Conservation (phyloP, 768 basidiomycete genomes). For the Chalciporus chontae region DNA sequence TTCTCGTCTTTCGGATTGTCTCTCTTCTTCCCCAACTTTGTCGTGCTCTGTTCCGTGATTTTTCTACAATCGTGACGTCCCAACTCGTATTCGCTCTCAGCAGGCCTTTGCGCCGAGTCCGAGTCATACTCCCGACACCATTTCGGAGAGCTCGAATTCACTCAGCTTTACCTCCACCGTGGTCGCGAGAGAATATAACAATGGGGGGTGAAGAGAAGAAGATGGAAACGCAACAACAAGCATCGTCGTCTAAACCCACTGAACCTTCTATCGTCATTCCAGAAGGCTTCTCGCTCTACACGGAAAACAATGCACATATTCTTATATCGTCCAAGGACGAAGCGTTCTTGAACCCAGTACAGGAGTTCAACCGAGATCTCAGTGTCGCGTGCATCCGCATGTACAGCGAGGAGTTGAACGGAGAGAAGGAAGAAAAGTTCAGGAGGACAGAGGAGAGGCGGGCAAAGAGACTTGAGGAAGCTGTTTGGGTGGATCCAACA, state of each 20-base stretch:
- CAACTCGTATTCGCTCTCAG: conserved; percentile 8
- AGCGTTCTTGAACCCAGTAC: conserved; percentile 94
- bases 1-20: not conserved
- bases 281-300: conserved; percentile 73
- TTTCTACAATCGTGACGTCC: conserved; percentile 17
- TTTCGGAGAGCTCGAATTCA: conserved; percentile 3
- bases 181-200: not conserved
- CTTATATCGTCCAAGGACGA: conserved; percentile 65
- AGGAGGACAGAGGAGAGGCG: conserved; percentile 47
- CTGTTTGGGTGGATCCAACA: conserved; percentile 41
- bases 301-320: conserved; percentile 79
- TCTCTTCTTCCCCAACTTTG: not conserved
- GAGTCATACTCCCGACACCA: conserved; percentile 1
- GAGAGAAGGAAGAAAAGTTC: conserved; percentile 59
- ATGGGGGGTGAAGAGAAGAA: not conserved
- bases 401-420: conserved; percentile 73
- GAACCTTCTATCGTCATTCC: conserved; percentile 46
- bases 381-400: conserved; percentile 86
- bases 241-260: not conserved
- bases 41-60: not conserved
- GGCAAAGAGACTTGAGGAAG: conserved; percentile 32
- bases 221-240: not conserved
- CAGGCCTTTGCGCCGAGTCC: conserved; percentile 32
- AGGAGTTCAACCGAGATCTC: conserved; percentile 93
- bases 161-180: not conserved